Evolutionary conservation across 805 yeast genomes (phyloP).

Genomic region (Suhomyces vadensis): DNA sequence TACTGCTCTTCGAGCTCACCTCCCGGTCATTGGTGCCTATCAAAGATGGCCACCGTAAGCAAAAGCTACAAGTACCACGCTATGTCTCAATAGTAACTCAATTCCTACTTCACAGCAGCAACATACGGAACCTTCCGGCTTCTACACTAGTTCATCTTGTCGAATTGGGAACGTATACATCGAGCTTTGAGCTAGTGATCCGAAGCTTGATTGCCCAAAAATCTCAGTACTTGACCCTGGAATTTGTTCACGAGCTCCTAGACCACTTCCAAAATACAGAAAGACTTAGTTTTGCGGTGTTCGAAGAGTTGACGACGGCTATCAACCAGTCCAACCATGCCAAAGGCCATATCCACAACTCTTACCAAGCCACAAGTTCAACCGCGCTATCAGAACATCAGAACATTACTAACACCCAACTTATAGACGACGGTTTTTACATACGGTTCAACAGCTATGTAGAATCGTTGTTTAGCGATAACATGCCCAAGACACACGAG

Average conservation of each 20-base stretch:
- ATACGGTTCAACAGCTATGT: slow-evolving; percentile 23
- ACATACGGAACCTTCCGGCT: slow-evolving; percentile 15
- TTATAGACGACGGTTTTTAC: slow-evolving; percentile 25
- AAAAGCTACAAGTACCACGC: slow-evolving; percentile 22
- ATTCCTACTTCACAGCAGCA: slow-evolving; percentile 15
- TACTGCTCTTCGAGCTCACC: slow-evolving; percentile 20
- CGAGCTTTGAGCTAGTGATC: slow-evolving; percentile 15
- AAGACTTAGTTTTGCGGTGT: slow-evolving; percentile 15
- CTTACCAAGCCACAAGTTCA: neutral
- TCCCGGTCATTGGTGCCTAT: slow-evolving; percentile 10
- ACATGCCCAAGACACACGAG: slow-evolving; percentile 37
- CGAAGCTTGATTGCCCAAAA: slow-evolving; percentile 13
- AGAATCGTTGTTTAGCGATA: slow-evolving; percentile 28
- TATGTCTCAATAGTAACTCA: slow-evolving; percentile 28
- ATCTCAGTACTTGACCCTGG: slow-evolving; percentile 12
- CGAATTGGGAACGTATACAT: slow-evolving; percentile 25
- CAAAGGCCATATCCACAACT: neutral
- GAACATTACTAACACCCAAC: neutral
- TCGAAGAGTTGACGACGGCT: slow-evolving; percentile 14
- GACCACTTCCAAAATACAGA: slow-evolving; percentile 9
- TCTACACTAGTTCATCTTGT: slow-evolving; percentile 26
- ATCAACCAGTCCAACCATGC: too few relatives aligned
- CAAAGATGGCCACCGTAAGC: slow-evolving; percentile 7
- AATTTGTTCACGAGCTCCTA: slow-evolving; percentile 20
- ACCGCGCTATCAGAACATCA: neutral